These are phyloP conservation scores for Hsuehochloa calcarea DNA, from an alignment of 176 grass and related monocot species.

Conservation along the genomic window DNA sequence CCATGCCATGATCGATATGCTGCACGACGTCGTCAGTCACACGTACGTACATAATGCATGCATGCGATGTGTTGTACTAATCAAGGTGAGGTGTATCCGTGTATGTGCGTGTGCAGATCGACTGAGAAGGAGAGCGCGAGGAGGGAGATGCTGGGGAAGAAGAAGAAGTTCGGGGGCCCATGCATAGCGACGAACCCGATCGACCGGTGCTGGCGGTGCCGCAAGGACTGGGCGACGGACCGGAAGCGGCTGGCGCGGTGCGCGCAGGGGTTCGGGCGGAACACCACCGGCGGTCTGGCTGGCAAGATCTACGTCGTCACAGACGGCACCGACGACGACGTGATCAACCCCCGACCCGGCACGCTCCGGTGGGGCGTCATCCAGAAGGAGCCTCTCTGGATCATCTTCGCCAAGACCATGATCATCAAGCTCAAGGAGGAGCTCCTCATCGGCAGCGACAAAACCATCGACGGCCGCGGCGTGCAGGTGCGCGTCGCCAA, in stretches of 20 bases:
- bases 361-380: constrained; percentile 76
- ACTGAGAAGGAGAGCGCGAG: constrained; percentile 21
- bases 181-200: constrained; percentile 85
- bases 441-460: constrained; percentile 63
- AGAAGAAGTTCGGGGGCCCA: constrained; percentile 28
- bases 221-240: constrained; percentile 57
- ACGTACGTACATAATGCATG: not conserved
- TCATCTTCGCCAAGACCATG: constrained; percentile 66
- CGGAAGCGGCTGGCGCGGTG: constrained; percentile 66
- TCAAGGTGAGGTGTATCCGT: not conserved
- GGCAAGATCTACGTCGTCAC: constrained; percentile 76
- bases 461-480: constrained; percentile 80
- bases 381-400: constrained; percentile 74
- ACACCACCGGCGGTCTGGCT: constrained; percentile 56
- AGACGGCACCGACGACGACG: constrained; percentile 60
- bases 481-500: constrained; percentile 60
- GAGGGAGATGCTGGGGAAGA: constrained; percentile 41
- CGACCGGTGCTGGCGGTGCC: constrained; percentile 91
- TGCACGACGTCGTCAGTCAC: not conserved
- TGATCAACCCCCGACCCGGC: constrained; percentile 49
- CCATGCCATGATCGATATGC: not conserved
- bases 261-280: constrained; percentile 69
- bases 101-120: not conserved
- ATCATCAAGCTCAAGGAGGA: constrained; percentile 77
- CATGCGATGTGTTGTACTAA: not conserved